Conservation (phyloP, 2,329 filamentous ascomycete species). For the Didymella sp. region DNA sequence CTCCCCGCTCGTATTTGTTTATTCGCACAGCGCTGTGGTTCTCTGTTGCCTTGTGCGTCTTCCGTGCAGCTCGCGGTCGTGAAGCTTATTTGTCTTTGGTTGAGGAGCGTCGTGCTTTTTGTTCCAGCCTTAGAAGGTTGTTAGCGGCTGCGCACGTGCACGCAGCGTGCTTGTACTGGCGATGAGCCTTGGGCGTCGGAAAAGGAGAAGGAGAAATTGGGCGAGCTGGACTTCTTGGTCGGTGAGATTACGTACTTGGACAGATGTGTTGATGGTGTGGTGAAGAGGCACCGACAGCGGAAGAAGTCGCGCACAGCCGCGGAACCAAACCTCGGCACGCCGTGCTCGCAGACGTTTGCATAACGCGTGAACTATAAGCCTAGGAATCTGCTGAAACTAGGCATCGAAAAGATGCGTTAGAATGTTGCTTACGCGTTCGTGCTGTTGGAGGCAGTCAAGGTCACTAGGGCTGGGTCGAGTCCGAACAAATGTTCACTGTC, state of each 20-base stretch:
- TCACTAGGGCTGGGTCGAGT: no score
- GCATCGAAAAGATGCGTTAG: background rate
- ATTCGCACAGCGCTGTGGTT: slow-evolving; percentile 21
- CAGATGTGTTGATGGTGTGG: background rate
- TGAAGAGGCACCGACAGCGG: background rate
- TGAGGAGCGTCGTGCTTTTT: slow-evolving; percentile 3
- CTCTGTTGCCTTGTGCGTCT: background rate
- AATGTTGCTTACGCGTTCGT: background rate
- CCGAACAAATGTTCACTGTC: background rate
- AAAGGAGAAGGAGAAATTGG: background rate
- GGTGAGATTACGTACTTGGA: background rate
- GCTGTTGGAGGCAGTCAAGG: background rate
- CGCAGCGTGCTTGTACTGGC: background rate
- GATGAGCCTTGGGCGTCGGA: background rate
- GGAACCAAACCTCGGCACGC: background rate
- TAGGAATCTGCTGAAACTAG: background rate
- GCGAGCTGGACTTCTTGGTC: background rate
- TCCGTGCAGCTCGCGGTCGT: background rate
- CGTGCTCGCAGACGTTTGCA: background rate
- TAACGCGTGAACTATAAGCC: background rate
- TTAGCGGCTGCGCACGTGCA: slow-evolving; percentile 3
- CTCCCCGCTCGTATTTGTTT: slow-evolving; percentile 38
- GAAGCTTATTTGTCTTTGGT: background rate
- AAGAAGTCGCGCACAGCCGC: background rate
- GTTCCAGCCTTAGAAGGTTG: no score